Evolutionary conservation across 2,329 filamentous ascomycete species (phyloP).

Genomic region (Torrubiellomyces zombiae): DNA sequence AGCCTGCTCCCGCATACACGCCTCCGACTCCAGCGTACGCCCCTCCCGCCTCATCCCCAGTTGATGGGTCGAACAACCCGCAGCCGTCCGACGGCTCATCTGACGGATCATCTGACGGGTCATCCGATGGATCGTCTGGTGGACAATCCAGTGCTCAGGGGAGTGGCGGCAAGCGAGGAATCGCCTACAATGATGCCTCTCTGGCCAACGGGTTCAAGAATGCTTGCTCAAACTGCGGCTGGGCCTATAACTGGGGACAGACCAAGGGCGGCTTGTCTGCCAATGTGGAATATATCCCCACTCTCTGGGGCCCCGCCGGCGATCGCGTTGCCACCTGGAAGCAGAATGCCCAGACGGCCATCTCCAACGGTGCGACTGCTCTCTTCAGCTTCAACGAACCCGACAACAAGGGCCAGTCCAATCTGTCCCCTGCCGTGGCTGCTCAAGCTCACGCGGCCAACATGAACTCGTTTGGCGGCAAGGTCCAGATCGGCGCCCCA

Average conservation of each 20-base stretch:
- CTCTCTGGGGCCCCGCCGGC: constrained; percentile 39
- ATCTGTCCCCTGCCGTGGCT: constrained; percentile 34
- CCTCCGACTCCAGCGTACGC: constrained; percentile 2
- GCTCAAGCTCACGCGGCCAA: constrained; percentile 34
- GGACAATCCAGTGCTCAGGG: constrained; percentile 4
- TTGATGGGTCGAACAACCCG: too few relatives aligned
- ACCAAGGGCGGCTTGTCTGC: constrained; percentile 22
- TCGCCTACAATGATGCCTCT: constrained; percentile 46
- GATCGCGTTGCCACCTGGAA: constrained; percentile 33
- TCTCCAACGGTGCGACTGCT: constrained; percentile 34
- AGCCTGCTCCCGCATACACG: constrained; percentile 6
- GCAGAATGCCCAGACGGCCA: constrained; percentile 29
- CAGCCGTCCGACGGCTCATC: too few relatives aligned
- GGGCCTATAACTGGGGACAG: constrained; percentile 56
- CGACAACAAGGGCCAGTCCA: constrained; percentile 42
- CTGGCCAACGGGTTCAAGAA: constrained; percentile 34
- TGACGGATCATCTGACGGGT: too few relatives aligned
- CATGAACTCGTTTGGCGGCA: constrained; percentile 37
- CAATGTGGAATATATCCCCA: constrained; percentile 45
- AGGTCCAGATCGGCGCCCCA: constrained; percentile 39
- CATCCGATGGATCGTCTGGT: too few relatives aligned
- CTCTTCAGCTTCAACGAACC: constrained; percentile 60
- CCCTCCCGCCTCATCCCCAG: too few relatives aligned
- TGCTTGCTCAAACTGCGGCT: constrained; percentile 27
- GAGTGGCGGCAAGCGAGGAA: constrained; percentile 39